phyloP scores from a whole-genome alignment of 371 early-diverging fungal species.

The Capniomyces stellatus region DNA sequence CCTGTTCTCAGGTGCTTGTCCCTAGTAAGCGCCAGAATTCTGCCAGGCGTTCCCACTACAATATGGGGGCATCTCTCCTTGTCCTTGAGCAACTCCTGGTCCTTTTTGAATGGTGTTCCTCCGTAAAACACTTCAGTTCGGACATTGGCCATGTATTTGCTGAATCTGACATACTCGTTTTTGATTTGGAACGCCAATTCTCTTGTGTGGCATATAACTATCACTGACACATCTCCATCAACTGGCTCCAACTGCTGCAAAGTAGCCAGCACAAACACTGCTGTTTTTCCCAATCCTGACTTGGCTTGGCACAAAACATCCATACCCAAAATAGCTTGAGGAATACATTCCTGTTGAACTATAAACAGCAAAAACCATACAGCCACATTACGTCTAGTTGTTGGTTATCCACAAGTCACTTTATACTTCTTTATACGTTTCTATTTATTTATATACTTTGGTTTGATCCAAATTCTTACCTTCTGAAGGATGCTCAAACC shows the following conservation, averaged over 20 bases:
- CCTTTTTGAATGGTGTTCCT: constrained; percentile 57
- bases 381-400: no score
- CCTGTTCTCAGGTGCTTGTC: constrained; percentile 59
- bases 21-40: constrained; percentile 73
- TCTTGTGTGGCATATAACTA: constrained; percentile 94
- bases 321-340: constrained; percentile 88
- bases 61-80: constrained; percentile 77
- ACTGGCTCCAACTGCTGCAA: constrained; percentile 87
- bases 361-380: no score
- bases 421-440: no score
- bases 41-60: constrained; percentile 98
- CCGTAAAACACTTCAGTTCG: constrained; percentile 88
- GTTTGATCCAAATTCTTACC: no score
- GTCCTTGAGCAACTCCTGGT: constrained; percentile 62
- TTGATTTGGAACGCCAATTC: constrained; percentile 96
- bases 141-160: constrained; percentile 86
- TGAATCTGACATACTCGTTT: constrained; percentile 86
- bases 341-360: constrained; percentile 98
- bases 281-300: constrained; percentile 99
- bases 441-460: no score
- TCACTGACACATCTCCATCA: constrained; percentile 59
- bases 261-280: constrained; percentile 92
- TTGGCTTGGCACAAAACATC: constrained; percentile 98
- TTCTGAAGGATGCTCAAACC: constrained; percentile 97
- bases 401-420: no score